Evolutionary conservation across 495 filamentous ascomycete genomes (phyloP).

Genomic region (Penicillium longicatenatum): DNA sequence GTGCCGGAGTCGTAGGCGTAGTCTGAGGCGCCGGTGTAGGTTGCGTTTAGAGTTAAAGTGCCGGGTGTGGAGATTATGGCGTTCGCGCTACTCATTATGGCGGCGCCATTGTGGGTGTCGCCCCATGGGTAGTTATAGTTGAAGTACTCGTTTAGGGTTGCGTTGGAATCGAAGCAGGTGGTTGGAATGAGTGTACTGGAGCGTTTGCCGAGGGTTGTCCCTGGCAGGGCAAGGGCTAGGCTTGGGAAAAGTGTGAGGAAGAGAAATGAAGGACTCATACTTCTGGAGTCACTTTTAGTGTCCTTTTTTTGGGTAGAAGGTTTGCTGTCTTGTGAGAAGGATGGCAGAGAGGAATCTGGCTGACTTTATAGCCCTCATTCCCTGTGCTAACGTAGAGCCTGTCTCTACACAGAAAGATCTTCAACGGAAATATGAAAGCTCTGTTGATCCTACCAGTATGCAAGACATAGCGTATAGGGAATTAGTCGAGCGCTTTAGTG

Average conservation of each 20-base stretch:
- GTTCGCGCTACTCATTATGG: conserved; percentile 58
- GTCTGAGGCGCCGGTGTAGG: conserved; percentile 51
- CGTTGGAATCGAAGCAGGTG: conserved; percentile 53
- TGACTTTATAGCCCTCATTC: not conserved
- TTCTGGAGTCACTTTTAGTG: too few relatives aligned
- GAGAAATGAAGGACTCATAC: not conserved
- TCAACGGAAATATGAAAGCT: not conserved
- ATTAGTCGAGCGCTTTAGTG: not conserved
- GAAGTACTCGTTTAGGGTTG: conserved; percentile 54
- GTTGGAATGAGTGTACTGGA: conserved; percentile 50
- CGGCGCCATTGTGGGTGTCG: conserved; percentile 56
- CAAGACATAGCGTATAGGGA: not conserved
- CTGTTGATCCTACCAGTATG: not conserved
- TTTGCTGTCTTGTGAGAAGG: too few relatives aligned
- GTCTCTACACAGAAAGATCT: not conserved
- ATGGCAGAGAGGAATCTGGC: too few relatives aligned
- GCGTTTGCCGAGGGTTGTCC: conserved; percentile 8
- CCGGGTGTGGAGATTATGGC: conserved; percentile 52
- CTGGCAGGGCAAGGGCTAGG: conserved; percentile 11
- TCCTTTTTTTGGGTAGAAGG: too few relatives aligned
- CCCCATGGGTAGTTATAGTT: conserved; percentile 53
- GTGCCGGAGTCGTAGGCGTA: conserved; percentile 44
- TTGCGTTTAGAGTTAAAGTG: conserved; percentile 27
- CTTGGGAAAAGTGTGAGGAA: conserved; percentile 22
- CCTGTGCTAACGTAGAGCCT: not conserved